Conservation (phyloP, 202 grass and related monocot species). For the Zoysia matrella region DNA sequence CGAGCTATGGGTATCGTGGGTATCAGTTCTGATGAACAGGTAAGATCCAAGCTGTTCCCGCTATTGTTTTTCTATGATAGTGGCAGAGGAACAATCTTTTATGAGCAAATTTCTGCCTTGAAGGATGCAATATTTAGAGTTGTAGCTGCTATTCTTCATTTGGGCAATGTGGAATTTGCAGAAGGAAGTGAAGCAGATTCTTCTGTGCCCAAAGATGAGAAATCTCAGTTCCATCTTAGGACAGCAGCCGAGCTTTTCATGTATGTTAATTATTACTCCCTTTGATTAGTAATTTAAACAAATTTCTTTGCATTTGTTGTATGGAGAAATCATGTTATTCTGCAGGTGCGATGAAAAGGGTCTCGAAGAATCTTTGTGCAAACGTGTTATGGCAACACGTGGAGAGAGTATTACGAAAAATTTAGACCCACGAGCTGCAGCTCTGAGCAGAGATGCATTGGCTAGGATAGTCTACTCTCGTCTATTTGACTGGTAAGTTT, state of each 20-base stretch:
- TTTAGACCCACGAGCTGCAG: slow-evolving; percentile 74
- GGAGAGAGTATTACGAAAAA: slow-evolving; percentile 94
- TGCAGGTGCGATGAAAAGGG: slow-evolving; percentile 78
- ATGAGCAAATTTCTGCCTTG: slow-evolving; percentile 22
- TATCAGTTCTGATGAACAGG: slow-evolving; percentile 83
- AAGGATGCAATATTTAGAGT: slow-evolving; percentile 96
- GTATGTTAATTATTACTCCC: slow-evolving; percentile 55
- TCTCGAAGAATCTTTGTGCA: slow-evolving; percentile 86
- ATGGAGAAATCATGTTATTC: slow-evolving; percentile 35
- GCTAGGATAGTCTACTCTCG: slow-evolving; percentile 92
- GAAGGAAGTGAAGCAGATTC: slow-evolving; percentile 85
- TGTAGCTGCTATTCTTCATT: slow-evolving; percentile 94
- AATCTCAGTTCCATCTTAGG: slow-evolving; percentile 88
- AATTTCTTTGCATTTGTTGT: slow-evolving; percentile 22
- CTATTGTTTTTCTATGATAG: slow-evolving; percentile 35
- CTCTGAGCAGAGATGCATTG: slow-evolving; percentile 91
- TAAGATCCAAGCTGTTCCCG: slow-evolving; percentile 38
- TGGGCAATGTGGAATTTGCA: slow-evolving; percentile 90
- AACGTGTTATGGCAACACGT: slow-evolving; percentile 93
- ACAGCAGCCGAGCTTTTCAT: slow-evolving; percentile 97
- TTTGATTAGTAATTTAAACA: slow-evolving; percentile 19
- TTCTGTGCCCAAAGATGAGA: slow-evolving; percentile 90
- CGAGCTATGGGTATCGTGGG: slow-evolving; percentile 94
- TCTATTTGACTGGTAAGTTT: slow-evolving; percentile 95
- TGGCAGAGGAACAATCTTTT: background rate